Evolutionary conservation across 2,329 filamentous ascomycete species (phyloP).

Genomic region (Pleurostoma richardsiae): DNA sequence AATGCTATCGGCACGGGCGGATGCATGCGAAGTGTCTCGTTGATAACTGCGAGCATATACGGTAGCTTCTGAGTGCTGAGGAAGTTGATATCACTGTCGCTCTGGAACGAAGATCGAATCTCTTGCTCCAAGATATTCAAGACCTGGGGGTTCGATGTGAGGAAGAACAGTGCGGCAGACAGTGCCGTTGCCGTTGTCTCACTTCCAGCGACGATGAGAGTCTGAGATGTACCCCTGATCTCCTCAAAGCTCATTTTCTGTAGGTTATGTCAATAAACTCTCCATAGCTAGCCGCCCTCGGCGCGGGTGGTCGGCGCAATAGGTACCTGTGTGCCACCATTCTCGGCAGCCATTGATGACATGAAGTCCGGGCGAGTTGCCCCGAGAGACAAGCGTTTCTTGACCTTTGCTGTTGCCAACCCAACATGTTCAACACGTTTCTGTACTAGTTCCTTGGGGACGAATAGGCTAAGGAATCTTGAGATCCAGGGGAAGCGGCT

Average conservation of each 20-base stretch:
- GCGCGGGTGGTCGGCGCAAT: no score
- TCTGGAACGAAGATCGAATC: constrained; percentile 23
- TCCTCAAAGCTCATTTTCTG: constrained; percentile 10
- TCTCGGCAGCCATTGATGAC: constrained; percentile 5
- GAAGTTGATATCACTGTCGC: constrained; percentile 24
- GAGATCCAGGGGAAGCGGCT: constrained; percentile 2
- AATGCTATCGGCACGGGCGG: constrained; percentile 14
- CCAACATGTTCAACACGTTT: constrained; percentile 2
- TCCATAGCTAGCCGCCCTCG: no score
- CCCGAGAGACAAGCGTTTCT: constrained; percentile 6
- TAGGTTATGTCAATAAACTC: constrained; percentile 8
- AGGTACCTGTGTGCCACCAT: not conserved
- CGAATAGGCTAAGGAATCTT: not conserved
- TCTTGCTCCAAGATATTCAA: constrained; percentile 24
- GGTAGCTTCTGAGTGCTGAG: constrained; percentile 15
- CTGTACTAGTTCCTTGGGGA: constrained; percentile 1
- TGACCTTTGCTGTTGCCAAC: constrained; percentile 5
- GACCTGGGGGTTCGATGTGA: constrained; percentile 14
- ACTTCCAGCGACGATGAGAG: constrained; percentile 6
- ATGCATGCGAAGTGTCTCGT: constrained; percentile 31
- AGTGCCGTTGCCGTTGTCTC: constrained; percentile 8
- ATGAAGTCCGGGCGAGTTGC: constrained; percentile 6
- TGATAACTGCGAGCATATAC: constrained; percentile 29
- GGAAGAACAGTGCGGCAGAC: constrained; percentile 6
- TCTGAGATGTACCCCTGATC: constrained; percentile 8